A percentile compares a stretch with the other conserved stretches of the same genome.
These are phyloP conservation scores for Elsinoe fawcettii DNA, from an alignment of 2,329 filamentous ascomycete species.

Conservation along the genomic window DNA sequence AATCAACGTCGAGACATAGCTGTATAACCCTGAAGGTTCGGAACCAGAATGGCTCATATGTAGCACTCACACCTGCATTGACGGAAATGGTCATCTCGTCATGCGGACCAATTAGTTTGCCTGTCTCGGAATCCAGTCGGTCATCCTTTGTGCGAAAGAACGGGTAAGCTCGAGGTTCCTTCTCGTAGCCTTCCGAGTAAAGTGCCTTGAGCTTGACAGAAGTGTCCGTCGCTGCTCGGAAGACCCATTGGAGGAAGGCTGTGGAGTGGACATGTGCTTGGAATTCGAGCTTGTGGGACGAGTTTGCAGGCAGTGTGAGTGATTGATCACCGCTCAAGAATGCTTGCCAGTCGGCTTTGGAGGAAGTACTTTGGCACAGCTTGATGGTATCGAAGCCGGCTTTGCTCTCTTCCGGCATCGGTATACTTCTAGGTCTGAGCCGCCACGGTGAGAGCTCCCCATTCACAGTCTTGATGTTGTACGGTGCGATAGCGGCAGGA, in stretches of 20 bases:
- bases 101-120: constrained; percentile 32
- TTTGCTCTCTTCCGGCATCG: constrained; percentile 28
- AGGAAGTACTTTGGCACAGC: neutral
- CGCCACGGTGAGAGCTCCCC: constrained; percentile 37
- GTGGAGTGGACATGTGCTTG: neutral
- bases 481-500: constrained; percentile 17
- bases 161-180: constrained; percentile 31
- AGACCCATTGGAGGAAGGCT: neutral
- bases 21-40: constrained; percentile 34
- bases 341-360: neutral
- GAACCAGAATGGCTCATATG: constrained; percentile 37
- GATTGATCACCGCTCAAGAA: neutral
- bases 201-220: constrained; percentile 21
- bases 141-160: constrained; percentile 35
- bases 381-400: neutral
- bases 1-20: constrained; percentile 20
- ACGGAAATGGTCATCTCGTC: constrained; percentile 31
- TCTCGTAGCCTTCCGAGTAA: constrained; percentile 32
- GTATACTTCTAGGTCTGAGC: constrained; percentile 33
- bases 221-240: neutral
- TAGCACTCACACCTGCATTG: neutral
- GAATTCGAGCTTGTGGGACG: neutral
- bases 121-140: constrained; percentile 28
- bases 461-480: constrained; percentile 31
- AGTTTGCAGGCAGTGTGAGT: neutral